Conservation (phyloP, 345 rosid species). For the Ricinus communis region DNA sequence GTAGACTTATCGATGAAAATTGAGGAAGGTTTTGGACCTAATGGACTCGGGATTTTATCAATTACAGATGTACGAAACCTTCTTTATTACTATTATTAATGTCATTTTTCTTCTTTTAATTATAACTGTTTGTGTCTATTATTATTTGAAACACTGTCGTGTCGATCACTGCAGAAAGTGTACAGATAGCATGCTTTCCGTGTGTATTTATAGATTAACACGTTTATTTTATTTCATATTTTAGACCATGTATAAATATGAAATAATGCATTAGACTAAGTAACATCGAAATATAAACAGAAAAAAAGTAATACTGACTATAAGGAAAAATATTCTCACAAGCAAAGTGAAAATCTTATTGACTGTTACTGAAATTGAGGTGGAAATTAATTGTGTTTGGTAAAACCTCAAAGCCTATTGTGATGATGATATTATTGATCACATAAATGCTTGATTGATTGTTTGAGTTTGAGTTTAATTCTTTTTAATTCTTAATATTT, state of each 20-base stretch:
- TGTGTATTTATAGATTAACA: too few relatives aligned
- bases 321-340: too few relatives aligned
- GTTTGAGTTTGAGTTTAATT: slow-evolving; percentile 8
- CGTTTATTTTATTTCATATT: too few relatives aligned
- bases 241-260: too few relatives aligned
- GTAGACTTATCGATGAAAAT: slow-evolving; percentile 67
- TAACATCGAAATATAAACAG: too few relatives aligned
- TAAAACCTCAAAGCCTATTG: background rate
- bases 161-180: too few relatives aligned
- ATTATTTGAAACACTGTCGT: background rate
- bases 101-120: background rate
- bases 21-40: slow-evolving; percentile 81
- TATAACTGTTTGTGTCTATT: background rate
- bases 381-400: background rate
- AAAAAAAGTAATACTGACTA: too few relatives aligned
- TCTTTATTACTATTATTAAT: background rate
- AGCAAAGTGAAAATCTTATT: too few relatives aligned
- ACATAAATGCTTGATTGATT: slow-evolving; percentile 4
- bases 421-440: background rate
- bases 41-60: slow-evolving; percentile 80
- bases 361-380: background rate
- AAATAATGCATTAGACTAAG: too few relatives aligned
- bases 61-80: slow-evolving; percentile 48
- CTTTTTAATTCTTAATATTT: too few relatives aligned
- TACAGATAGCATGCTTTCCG: too few relatives aligned